Evolutionary conservation across 768 basidiomycete species (phyloP), one percentile per base, ranked within the genome.

Genomic region (Russula virescens): DNA sequence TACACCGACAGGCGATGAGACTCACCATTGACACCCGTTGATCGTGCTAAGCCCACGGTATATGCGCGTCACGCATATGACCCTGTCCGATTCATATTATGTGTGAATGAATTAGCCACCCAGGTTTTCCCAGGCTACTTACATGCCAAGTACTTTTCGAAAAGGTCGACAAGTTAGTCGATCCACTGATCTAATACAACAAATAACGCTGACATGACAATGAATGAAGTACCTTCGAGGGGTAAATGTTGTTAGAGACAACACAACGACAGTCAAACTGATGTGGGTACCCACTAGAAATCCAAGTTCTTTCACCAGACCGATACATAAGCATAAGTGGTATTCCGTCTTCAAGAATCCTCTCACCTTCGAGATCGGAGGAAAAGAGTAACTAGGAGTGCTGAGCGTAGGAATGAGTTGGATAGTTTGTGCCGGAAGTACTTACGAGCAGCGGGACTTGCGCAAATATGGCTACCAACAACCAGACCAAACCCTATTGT

Each of bases 401-500:
- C n/a, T 43, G 40, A 43, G 55, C 11, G n/a, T 46, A n/a, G 19
- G 45, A 54, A 28, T 14, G n/a, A 47, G n/a, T 19, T 6, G 10
- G 34, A 43, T n/a, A 14, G 19, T 21, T 14, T 16, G 14, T 16
- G 26, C 19, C 16, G 9, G n/a, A 23, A 18, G 38, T 19, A 58
- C 64, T 52, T 25, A 65, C 64, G 21, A 57, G 5, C 18, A 56
- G 64, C 13, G 61, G 64, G n/a, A 63, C 34, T n/a, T 65, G 55
- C n/a, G 40, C 34, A 23, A 58, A 38, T 31, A 45, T 63, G 31
- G 64, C 61, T 34, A 63, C 45, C 43, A 40, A 10, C 50, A 65
- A 43, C 55, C 64, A 65, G 42, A 65, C 23, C 38, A 65, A 26
- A n/a, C 61, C 61, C 64, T 63, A 25, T 31, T 14, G 16, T 5